Conservation (phyloP, 2,329 filamentous ascomycete genomes). For the Xylariaceae sp. region DNA sequence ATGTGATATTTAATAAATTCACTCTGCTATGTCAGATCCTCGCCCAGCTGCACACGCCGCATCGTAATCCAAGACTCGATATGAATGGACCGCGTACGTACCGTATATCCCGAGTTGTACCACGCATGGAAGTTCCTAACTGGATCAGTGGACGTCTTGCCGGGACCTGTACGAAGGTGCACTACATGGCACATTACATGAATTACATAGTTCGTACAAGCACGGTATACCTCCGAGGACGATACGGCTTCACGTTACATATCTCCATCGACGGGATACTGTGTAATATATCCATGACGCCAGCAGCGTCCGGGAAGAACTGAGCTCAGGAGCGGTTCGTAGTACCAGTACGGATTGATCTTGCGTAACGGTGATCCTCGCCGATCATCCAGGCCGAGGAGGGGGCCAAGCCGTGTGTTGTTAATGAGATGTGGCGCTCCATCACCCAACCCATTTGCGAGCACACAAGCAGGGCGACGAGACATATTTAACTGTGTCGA, state of each 20-base stretch:
- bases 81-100: too few relatives aligned
- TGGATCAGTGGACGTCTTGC: too few relatives aligned
- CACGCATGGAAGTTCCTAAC: too few relatives aligned
- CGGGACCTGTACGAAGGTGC: too few relatives aligned
- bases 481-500: background rate
- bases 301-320: background rate
- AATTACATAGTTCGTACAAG: background rate
- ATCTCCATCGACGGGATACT: background rate
- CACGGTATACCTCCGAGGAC: background rate
- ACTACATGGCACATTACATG: too few relatives aligned
- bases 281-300: background rate
- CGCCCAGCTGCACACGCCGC: too few relatives aligned
- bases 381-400: background rate
- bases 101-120: too few relatives aligned
- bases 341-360: background rate
- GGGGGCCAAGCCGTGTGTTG: background rate
- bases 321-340: background rate
- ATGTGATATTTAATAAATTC: too few relatives aligned
- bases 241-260: background rate
- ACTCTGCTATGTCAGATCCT: too few relatives aligned
- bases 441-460: background rate
- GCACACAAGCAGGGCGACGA: background rate
- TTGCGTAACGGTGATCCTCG: background rate
- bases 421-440: background rate
- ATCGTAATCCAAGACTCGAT: too few relatives aligned